Base-by-base conservation (phyloP, 768 basidiomycete genomes). In the Paxillus ammoniavirescens region DNA sequence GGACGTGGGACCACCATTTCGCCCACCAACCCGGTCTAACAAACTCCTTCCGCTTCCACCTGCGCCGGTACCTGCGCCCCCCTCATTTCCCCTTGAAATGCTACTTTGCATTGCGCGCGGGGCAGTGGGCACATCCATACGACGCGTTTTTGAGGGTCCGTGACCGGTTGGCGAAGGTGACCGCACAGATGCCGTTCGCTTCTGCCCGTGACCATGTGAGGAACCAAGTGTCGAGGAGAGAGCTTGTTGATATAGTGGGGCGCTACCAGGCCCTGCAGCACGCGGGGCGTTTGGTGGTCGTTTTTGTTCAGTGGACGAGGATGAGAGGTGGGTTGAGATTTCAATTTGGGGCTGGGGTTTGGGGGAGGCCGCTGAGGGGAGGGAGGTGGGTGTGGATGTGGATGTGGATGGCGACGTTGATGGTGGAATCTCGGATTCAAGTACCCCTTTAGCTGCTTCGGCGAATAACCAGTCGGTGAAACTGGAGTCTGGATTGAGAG, bases 381-480 rank as follows among this genome's bases (percentile, higher is more conserved):
- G 43, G 21, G 64, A n/a, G 21, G 60, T 36, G 33, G 72, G 60
- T 21, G 64, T 61, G 41, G 73, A 55, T 36, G 64, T 50, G 35
- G 72, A 61, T 21, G 64, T 61, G 41, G 73, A 55, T 36, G 65
- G 52, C 31, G 63, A 51, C 57, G 74, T 65, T 43, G 60, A 36
- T 50, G 73, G 50, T 54, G 73, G 73, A 35, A 72, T 63, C 30
- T 82, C 80, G 4, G 78, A 67, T 54, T 81, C 84, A 5, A 79
- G 72, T 21, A 78, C 80, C 49, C 86, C 87, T 67, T 87, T 89
- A 2, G 82, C 81, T 18, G 89, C 90, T 66, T 90, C 89, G 33
- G 73, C 72, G 65, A 96, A 97, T 18, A 97, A 72, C 93, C 93
- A 96, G 52, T 89, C 84, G 31, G 91, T 93, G 71, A 97, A 96